A percentile compares a stretch with the other conserved stretches of the same genome.
phyloP scores from a whole-genome alignment of 768 basidiomycete species.

The Leccinum truebloodii region DNA sequence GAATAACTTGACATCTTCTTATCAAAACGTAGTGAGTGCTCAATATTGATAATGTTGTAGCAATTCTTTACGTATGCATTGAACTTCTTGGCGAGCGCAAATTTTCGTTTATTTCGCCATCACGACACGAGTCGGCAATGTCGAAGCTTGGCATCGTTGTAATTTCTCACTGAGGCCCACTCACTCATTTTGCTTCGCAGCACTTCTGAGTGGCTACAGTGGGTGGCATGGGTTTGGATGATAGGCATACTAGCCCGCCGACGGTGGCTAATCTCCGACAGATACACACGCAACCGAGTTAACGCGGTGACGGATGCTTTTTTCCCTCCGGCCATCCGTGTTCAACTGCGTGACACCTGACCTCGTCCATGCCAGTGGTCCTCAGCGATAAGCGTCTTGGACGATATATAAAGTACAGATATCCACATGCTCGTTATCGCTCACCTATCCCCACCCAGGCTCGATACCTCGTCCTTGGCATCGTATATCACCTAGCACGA shows the following conservation, averaged over 20 bases:
- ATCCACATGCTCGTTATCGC: not conserved
- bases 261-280: not conserved
- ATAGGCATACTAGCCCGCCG: not conserved
- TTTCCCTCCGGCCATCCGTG: not conserved
- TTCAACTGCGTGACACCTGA: slow-evolving; percentile 5
- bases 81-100: not conserved
- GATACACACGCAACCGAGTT: slow-evolving; percentile 1
- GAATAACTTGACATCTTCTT: not conserved
- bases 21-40: not conserved
- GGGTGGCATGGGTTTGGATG: slow-evolving; percentile 4
- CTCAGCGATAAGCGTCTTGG: slow-evolving; percentile 13
- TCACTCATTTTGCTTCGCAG: not conserved
- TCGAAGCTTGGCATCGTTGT: not conserved
- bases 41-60: not conserved
- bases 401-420: not conserved
- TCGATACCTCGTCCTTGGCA: not conserved
- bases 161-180: not conserved
- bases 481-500: not conserved
- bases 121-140: not conserved
- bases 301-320: not conserved
- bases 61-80: not conserved
- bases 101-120: not conserved
- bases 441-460: not conserved
- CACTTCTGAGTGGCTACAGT: not conserved
- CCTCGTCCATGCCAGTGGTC: not conserved